Base-by-base conservation (phyloP, 345 rosid species). In the Lepidium africanum region DNA sequence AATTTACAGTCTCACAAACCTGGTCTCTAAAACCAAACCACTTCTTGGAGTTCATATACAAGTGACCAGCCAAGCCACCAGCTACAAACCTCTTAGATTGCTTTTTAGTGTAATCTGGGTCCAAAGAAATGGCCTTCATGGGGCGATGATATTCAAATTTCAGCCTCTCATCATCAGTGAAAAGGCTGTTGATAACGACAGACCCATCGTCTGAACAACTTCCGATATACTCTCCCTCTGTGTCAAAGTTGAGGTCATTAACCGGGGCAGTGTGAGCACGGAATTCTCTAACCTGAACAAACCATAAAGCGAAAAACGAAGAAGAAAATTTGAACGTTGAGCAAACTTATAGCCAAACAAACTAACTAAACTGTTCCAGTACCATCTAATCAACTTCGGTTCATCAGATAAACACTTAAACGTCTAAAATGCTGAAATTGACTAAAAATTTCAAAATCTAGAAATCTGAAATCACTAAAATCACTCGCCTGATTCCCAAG, bases 191-290 rank as follows among this genome's bases (percentile, higher is more conserved):
- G 68, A 91, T 83, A 16, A 87, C 86, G 37, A 95, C 96, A 78
- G 96, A 82, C 17, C 99, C 97, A 81, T 89, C 99, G 81, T 95
- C 96, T 1, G 99, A 95, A 83, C 99, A 91, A 77, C 99, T 95
- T 69, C 90, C 99, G 9, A 95, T 79, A 65, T 84, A 91, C 81
- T 95, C 99, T 56, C 96, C 99, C 70, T 91, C 96, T 1, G 73
- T 37, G 71, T 95, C 99, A 74, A 95, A 91, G 81, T 90, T 91
- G 42, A 95, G 88, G 76, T 89, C 97, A 80, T 95, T 95, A 63
- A 95, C 99, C 3, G 87, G 82, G 25, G 96, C 97, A 40, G 88
- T 81, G 69, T 91, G 99, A 15, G 85, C 76, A 41, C 84, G 51
- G 35, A 87, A 91, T 71, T 86, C 94, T 82, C 82, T 91, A 57